Evolutionary conservation across 139 green algal genomes (phyloP).

Genomic region (Chlorella sp.): DNA sequence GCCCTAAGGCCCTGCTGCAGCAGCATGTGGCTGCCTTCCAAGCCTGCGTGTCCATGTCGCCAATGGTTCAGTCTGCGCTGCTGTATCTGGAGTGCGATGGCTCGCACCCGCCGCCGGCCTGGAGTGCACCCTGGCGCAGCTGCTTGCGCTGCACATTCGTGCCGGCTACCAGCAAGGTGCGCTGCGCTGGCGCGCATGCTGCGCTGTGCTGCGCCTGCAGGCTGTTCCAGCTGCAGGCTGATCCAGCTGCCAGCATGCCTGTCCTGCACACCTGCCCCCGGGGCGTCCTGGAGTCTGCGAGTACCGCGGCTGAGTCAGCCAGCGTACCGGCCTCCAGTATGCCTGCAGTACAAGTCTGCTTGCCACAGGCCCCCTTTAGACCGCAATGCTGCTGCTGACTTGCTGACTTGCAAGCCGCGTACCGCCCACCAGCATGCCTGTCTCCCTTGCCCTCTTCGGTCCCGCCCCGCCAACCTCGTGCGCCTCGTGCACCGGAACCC

Average conservation of each 20-base stretch:
- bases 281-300: too few relatives aligned
- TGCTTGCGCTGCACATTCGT: slow-evolving; percentile 27
- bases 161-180: neutral
- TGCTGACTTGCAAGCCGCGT: too few relatives aligned
- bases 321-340: neutral
- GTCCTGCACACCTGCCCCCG: too few relatives aligned
- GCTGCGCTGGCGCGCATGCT: neutral
- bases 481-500: too few relatives aligned
- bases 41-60: neutral
- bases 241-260: neutral
- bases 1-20: neutral
- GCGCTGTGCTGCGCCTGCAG: neutral
- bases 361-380: too few relatives aligned
- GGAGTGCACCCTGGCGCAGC: slow-evolving; percentile 10
- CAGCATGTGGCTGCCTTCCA: neutral
- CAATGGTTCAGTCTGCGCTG: slow-evolving; percentile 7
- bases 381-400: too few relatives aligned
- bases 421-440: too few relatives aligned
- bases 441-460: too few relatives aligned
- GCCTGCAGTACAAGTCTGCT: neutral
- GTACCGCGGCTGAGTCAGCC: too few relatives aligned
- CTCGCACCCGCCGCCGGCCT: neutral
- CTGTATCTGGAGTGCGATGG: neutral
- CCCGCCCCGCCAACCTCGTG: too few relatives aligned
- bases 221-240: too few relatives aligned